Conservation (phyloP, 257 asterid genomes). For the Nicotiana benthamiana region DNA sequence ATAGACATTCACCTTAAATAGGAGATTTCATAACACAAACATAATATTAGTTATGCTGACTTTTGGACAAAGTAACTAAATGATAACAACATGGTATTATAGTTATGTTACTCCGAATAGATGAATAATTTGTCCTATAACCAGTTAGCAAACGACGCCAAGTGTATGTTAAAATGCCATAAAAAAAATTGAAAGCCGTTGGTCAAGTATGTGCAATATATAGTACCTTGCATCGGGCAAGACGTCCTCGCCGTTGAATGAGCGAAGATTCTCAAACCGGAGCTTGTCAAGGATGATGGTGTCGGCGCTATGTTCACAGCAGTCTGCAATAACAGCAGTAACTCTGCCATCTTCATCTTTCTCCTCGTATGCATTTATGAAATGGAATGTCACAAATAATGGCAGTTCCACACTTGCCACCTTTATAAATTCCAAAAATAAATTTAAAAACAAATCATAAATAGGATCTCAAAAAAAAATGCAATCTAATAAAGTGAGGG, state of each 20-base stretch:
- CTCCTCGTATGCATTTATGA: conserved; percentile 96
- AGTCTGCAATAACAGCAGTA: conserved; percentile 69
- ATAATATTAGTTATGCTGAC: no score
- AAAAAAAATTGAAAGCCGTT: neutral
- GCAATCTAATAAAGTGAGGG: neutral
- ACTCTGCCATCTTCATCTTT: conserved; percentile 75
- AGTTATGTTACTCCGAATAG: no score
- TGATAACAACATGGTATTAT: no score
- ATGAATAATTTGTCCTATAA: no score
- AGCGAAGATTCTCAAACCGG: conserved; percentile 59
- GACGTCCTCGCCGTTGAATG: conserved; percentile 53
- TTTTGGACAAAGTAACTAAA: no score
- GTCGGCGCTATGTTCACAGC: conserved; percentile 89
- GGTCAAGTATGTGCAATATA: neutral
- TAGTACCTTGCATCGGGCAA: conserved; percentile 77
- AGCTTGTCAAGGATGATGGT: conserved; percentile 73
- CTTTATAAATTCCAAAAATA: conserved; percentile 23
- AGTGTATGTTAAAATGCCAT: neutral
- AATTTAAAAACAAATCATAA: neutral
- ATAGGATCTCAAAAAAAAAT: neutral
- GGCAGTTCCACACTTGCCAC: conserved; percentile 98
- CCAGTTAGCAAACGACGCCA: no score
- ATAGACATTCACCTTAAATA: no score
- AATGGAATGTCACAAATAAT: conserved; percentile 70
- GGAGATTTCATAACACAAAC: no score